These are phyloP conservation scores for Castanea sativa DNA, from an alignment of 306 rosid genomes.

Conservation along the genomic window DNA sequence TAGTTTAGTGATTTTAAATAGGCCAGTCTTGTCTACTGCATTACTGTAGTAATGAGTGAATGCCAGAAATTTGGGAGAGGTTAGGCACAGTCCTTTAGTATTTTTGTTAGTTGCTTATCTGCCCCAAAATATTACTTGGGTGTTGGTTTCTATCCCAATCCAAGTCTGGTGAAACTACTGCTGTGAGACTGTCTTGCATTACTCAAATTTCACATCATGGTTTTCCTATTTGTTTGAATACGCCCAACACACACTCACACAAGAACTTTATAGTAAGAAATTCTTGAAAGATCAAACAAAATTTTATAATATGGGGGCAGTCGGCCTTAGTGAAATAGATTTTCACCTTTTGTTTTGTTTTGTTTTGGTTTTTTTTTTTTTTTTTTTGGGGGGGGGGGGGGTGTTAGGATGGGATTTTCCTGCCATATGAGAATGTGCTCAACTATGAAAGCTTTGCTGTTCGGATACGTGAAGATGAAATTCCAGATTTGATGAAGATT, in stretches of 20 bases:
- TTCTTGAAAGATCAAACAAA: not conserved
- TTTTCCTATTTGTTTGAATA: not conserved
- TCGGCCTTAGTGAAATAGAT: not conserved
- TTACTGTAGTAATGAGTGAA: not conserved
- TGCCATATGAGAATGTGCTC: conserved; percentile 83
- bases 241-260: not conserved
- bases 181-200: not conserved
- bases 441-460: conserved; percentile 86
- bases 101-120: no score
- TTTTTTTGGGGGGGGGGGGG: no score
- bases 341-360: conserved; percentile 19
- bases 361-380: no score
- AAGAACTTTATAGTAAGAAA: not conserved
- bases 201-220: not conserved
- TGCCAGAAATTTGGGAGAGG: not conserved
- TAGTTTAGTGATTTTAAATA: not conserved
- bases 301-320: not conserved
- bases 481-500: conserved; percentile 68
- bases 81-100: no score
- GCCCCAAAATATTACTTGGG: no score
- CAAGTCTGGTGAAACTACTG: not conserved
- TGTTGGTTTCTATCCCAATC: no score
- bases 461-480: conserved; percentile 71
- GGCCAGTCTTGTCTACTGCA: not conserved
- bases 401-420: conserved; percentile 76